A percentile compares a stretch with the other conserved stretches of the same genome.
phyloP scores from a whole-genome alignment of 163 green algal genomes.

The Smithsoniella earleae region DNA sequence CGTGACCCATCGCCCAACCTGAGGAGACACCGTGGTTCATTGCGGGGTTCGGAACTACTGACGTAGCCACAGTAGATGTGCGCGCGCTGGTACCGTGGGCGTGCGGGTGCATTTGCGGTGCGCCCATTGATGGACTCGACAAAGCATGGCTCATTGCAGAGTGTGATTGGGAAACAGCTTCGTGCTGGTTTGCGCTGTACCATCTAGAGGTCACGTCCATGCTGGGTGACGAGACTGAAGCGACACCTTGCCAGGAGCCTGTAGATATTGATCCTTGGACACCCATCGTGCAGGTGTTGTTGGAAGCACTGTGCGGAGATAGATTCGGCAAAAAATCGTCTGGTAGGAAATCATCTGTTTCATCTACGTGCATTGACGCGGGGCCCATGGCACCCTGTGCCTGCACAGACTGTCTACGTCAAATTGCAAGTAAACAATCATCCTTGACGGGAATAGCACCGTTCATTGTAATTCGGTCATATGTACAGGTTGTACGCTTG shows the following conservation, averaged over 20 bases:
- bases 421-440: neutral
- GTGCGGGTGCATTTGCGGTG: neutral
- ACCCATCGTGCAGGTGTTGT: too few relatives aligned
- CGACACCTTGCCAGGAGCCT: slow-evolving; percentile 16
- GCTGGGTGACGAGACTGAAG: neutral
- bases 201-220: neutral
- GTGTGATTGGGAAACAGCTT: neutral
- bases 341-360: neutral
- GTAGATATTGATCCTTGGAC: neutral
- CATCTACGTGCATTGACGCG: neutral
- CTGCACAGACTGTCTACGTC: neutral
- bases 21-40: neutral
- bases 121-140: neutral
- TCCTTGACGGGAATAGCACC: neutral
- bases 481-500: neutral
- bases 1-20: neutral
- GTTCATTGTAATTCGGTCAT: neutral
- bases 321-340: neutral
- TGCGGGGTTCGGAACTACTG: neutral
- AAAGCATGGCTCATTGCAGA: too few relatives aligned
- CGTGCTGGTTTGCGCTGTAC: neutral
- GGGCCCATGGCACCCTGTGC: neutral
- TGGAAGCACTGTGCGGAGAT: too few relatives aligned
- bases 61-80: too few relatives aligned
- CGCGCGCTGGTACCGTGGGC: neutral